These are phyloP conservation scores for Udeniomyces megalosporus DNA, from an alignment of 768 basidiomycete genomes.

Conservation along the genomic window DNA sequence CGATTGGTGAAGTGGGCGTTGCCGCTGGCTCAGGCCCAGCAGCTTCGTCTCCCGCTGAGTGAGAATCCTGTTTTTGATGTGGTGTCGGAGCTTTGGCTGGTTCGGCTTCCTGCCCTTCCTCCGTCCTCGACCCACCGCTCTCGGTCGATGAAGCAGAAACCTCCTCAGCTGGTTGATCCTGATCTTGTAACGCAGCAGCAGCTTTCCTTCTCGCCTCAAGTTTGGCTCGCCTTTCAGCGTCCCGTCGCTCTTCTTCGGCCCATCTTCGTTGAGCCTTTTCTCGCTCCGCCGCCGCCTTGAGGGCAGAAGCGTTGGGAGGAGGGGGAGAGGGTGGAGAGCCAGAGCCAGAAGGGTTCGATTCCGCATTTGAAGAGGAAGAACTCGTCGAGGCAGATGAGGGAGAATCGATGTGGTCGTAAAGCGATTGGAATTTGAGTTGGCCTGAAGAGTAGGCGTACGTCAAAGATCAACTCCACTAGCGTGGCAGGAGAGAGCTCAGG, in stretches of 20 bases:
- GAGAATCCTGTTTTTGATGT: no score
- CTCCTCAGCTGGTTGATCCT: background rate
- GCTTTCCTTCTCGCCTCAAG: conserved; percentile 2
- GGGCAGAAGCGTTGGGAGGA: conserved; percentile 3
- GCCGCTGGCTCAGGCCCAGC: background rate
- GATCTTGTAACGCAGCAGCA: background rate
- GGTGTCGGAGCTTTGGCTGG: conserved; percentile 3
- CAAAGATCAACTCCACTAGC: background rate
- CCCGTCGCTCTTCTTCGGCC: conserved; percentile 13
- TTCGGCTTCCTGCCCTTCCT: background rate
- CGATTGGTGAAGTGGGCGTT: background rate
- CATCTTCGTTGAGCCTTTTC: conserved; percentile 7
- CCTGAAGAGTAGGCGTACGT: conserved; percentile 33
- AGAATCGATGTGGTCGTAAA: conserved; percentile 54
- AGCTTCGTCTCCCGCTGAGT: background rate
- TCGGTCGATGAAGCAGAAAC: background rate
- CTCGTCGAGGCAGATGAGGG: background rate
- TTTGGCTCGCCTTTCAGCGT: conserved; percentile 6
- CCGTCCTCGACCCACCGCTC: background rate
- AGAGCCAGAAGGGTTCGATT: background rate
- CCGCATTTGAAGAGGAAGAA: background rate
- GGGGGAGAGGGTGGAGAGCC: background rate
- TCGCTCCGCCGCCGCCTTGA: conserved; percentile 5
- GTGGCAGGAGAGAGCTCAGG: no score
- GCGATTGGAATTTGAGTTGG: conserved; percentile 51